Percentiles rank a stretch among this genome's conserved stretches.
phyloP scores from a whole-genome alignment of 768 basidiomycete species.

The Boletus pseudopeckii region DNA sequence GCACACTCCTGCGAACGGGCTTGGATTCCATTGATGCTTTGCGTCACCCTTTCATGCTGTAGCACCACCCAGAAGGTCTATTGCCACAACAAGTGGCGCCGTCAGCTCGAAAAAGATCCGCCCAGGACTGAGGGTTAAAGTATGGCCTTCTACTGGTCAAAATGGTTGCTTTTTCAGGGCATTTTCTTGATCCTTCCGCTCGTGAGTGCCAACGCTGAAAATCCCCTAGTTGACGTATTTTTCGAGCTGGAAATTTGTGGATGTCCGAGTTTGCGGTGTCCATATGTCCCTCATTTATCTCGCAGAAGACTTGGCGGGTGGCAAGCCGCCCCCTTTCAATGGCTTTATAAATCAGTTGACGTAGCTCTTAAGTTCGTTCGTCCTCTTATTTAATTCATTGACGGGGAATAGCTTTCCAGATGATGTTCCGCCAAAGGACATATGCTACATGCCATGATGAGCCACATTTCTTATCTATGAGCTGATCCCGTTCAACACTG shows the following conservation, averaged over 20 bases:
- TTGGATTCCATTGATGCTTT: neutral
- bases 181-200: conserved; percentile 1
- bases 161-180: neutral
- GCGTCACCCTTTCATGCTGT: neutral
- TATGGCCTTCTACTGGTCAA: neutral
- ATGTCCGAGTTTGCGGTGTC: neutral
- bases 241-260: neutral
- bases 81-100: conserved; percentile 1
- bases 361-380: neutral
- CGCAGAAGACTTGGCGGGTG: neutral
- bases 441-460: neutral
- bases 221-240: neutral
- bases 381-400: neutral
- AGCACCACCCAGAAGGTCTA: conserved; percentile 1
- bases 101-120: neutral
- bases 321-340: neutral
- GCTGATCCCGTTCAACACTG: neutral
- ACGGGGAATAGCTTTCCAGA: neutral
- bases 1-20: neutral
- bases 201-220: neutral
- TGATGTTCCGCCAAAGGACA: neutral
- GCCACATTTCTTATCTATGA: neutral
- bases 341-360: neutral
- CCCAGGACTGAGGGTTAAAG: neutral
- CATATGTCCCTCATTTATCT: neutral